Evolutionary conservation across 306 rosid genomes (phyloP).

Genomic region (Sesbania bispinosa): DNA sequence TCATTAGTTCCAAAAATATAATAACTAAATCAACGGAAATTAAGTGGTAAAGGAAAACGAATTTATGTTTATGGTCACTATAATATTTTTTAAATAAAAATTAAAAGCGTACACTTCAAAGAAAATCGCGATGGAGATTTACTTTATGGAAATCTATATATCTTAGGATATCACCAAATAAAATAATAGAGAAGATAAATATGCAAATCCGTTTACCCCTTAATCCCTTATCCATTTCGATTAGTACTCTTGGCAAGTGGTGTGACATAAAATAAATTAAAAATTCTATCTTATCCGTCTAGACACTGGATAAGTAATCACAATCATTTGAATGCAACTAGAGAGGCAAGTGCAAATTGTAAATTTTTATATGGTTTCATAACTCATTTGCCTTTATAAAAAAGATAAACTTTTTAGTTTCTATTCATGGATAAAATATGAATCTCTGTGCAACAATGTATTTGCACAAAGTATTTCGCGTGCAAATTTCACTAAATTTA

Average conservation of each 20-base stretch:
- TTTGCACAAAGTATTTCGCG: background rate
- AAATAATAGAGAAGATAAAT: background rate
- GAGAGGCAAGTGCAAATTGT: background rate
- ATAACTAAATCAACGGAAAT: too few relatives aligned
- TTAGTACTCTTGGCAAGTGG: constrained; percentile 1
- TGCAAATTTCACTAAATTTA: background rate
- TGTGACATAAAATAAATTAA: background rate
- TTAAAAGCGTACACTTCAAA: too few relatives aligned
- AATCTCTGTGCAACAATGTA: background rate
- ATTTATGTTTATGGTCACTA: too few relatives aligned
- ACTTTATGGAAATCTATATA: background rate
- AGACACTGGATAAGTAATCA: background rate
- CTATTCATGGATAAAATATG: background rate
- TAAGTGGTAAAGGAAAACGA: too few relatives aligned
- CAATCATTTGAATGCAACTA: background rate
- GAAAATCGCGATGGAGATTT: background rate
- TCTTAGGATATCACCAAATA: background rate
- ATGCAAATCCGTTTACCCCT: background rate
- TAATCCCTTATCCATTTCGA: constrained; percentile 20
- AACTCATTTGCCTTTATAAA: background rate
- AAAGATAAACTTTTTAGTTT: background rate
- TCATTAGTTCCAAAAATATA: too few relatives aligned
- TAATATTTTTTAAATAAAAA: too few relatives aligned
- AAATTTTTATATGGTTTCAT: background rate
- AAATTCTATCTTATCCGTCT: background rate